phyloP scores from a whole-genome alignment of 257 asterid species.

The Fraxinus quadrangulata region DNA sequence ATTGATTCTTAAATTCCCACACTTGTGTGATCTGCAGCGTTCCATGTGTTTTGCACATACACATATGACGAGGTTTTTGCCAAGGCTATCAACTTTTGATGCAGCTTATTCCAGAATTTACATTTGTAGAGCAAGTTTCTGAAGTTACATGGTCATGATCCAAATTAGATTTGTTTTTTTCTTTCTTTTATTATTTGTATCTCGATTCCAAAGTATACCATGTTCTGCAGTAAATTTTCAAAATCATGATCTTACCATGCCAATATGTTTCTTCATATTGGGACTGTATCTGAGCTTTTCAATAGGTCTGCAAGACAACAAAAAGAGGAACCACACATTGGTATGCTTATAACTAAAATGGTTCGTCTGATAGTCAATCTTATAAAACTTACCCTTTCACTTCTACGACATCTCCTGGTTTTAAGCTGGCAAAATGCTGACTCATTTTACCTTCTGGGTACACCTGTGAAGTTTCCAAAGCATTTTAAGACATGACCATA shows the following conservation, averaged over 20 bases:
- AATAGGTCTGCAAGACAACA: conserved; percentile 67
- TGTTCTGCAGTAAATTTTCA: neutral
- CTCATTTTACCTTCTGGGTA: conserved; percentile 99
- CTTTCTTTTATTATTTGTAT: neutral
- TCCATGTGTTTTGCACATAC: neutral
- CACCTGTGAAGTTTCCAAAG: conserved; percentile 49
- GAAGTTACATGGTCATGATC: conserved; percentile 3
- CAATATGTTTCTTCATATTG: conserved; percentile 93
- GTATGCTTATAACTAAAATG: conserved; percentile 9
- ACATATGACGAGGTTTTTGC: neutral
- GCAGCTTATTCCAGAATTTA: neutral
- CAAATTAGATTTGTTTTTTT: conserved; percentile 11
- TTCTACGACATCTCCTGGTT: conserved; percentile 93
- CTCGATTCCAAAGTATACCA: neutral
- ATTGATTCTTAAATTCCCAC: neutral
- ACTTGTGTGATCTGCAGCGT: neutral
- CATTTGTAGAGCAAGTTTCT: neutral
- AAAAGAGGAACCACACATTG: conserved; percentile 8
- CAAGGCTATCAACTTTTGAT: neutral
- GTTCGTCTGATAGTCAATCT: conserved; percentile 13
- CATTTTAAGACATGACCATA: conserved; percentile 18
- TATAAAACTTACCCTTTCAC: conserved; percentile 80
- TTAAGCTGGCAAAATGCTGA: conserved; percentile 87
- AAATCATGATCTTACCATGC: conserved; percentile 68
- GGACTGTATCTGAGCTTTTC: conserved; percentile 84